A percentile compares a stretch with the other conserved stretches of the same genome.
phyloP scores from a whole-genome alignment of 192 early-diverging fungal species.

The Coemansia sp. region DNA sequence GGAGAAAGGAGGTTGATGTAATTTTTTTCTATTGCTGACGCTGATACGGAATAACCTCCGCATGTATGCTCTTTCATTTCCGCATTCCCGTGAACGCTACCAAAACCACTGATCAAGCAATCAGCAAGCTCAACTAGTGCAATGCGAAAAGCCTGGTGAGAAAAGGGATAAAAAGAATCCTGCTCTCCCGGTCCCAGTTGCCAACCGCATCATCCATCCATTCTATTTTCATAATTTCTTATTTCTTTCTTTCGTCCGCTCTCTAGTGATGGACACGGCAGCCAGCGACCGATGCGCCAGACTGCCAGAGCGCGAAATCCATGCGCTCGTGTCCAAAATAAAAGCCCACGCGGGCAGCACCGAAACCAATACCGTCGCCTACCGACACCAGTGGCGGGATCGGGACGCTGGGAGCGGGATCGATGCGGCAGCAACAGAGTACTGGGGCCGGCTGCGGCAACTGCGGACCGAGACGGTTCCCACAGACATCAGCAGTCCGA shows the following conservation, averaged over 20 bases:
- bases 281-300: neutral
- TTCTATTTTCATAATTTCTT: too few relatives aligned
- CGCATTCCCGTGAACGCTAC: too few relatives aligned
- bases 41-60: neutral
- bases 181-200: too few relatives aligned
- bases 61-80: too few relatives aligned
- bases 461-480: neutral
- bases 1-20: neutral
- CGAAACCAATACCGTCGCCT: too few relatives aligned
- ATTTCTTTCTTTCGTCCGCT: neutral
- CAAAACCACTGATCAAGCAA: neutral
- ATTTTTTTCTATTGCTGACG: neutral
- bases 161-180: too few relatives aligned
- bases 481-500: neutral
- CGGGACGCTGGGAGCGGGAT: neutral
- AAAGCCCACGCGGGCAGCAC: neutral
- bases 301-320: neutral
- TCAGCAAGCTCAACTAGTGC: neutral
- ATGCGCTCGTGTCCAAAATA: neutral
- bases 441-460: neutral
- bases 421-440: constrained; percentile 14
- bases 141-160: neutral
- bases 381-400: too few relatives aligned
- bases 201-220: too few relatives aligned
- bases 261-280: constrained; percentile 8